Percentiles rank a stretch among this genome's conserved stretches.
These are phyloP conservation scores for Phlyctochytrium planicorne DNA, from an alignment of 192 early-diverging fungal species.

Conservation along the genomic window DNA sequence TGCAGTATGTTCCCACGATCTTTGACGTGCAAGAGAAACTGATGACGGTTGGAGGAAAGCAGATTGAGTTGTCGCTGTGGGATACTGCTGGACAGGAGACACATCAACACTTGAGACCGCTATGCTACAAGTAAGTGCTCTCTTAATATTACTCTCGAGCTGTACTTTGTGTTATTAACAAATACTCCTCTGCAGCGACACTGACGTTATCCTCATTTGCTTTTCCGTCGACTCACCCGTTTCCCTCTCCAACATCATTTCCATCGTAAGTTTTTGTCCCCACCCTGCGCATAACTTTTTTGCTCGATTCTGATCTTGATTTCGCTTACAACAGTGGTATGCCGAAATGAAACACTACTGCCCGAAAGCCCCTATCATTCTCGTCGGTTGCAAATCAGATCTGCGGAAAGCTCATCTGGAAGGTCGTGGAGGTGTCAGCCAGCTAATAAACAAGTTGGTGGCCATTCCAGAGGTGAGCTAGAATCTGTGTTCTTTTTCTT, in stretches of 20 bases:
- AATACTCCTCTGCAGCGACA: slow-evolving; percentile 8
- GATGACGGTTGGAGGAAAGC: slow-evolving; percentile 77
- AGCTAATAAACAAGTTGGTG: slow-evolving; percentile 10
- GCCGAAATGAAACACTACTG: slow-evolving; percentile 23
- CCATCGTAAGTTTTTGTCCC: slow-evolving; percentile 10
- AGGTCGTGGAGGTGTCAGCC: background rate
- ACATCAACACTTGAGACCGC: slow-evolving; percentile 86
- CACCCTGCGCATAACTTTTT: too few species aligned
- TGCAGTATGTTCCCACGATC: slow-evolving; percentile 49
- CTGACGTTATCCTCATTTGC: slow-evolving; percentile 10
- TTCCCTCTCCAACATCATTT: slow-evolving; percentile 14
- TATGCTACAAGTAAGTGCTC: slow-evolving; percentile 67
- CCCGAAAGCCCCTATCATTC: slow-evolving; percentile 17
- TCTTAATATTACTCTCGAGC: background rate
- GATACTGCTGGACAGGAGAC: slow-evolving; percentile 97
- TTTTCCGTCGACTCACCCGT: slow-evolving; percentile 4
- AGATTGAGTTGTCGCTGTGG: slow-evolving; percentile 87
- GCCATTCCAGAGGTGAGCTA: slow-evolving; percentile 10
- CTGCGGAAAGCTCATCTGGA: slow-evolving; percentile 19
- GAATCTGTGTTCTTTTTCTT: background rate
- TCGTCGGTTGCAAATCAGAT: slow-evolving; percentile 33
- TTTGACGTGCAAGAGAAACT: slow-evolving; percentile 91
- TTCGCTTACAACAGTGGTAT: too few species aligned
- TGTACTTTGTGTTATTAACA: background rate
- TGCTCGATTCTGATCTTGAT: too few species aligned